A percentile compares a stretch with the other conserved stretches of the same genome.
phyloP scores from a whole-genome alignment of 2,329 filamentous ascomycete species.

The Monilinia vaccinii-corymbosi region DNA sequence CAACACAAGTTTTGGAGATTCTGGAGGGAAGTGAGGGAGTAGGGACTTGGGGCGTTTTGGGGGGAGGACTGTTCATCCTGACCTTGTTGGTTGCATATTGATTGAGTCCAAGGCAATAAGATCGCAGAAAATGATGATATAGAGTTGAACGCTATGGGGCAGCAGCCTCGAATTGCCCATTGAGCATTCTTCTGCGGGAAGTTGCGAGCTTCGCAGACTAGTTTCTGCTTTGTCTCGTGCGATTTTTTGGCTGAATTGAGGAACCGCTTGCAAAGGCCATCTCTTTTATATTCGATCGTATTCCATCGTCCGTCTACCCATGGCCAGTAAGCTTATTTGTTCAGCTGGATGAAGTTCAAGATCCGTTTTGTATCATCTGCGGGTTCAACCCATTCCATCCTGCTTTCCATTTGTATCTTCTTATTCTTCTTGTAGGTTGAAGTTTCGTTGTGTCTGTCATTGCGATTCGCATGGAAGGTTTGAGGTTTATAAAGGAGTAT shows the following conservation, averaged over 20 bases:
- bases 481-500: background rate
- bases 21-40: background rate
- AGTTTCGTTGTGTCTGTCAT: background rate
- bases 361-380: background rate
- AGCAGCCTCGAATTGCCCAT: background rate
- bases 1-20: background rate
- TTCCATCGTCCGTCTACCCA: background rate
- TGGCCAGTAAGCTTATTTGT: background rate
- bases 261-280: too few species aligned
- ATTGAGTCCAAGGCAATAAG: background rate
- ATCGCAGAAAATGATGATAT: background rate
- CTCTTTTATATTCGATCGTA: background rate
- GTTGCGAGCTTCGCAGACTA: background rate
- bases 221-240: background rate
- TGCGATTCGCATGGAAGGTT: background rate
- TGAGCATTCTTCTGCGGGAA: background rate
- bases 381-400: background rate
- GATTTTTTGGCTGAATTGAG: background rate
- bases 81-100: background rate
- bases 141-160: background rate
- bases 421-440: background rate
- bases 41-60: too few species aligned
- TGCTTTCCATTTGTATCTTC: background rate
- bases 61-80: background rate
- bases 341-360: background rate